phyloP scores from a whole-genome alignment of 1,284 basidiomycete genomes.

The Boletus smithii region DNA sequence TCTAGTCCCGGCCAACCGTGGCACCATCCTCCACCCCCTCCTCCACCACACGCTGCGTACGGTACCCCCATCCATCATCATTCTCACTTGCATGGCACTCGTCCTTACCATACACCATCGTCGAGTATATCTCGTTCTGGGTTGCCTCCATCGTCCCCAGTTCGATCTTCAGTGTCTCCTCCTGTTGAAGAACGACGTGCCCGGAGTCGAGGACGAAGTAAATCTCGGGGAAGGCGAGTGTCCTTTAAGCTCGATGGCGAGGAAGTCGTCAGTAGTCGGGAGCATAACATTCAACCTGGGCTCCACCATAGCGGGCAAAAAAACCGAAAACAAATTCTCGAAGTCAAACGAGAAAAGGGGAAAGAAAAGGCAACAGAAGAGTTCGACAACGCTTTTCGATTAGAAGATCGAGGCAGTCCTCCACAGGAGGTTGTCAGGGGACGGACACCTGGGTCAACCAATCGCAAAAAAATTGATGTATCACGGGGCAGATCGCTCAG shows the following conservation, averaged over 20 bases:
- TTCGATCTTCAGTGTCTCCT: constrained; percentile 19
- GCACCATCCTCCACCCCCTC: constrained; percentile 12
- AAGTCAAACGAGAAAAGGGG: constrained; percentile 15
- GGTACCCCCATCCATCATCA: constrained; percentile 16
- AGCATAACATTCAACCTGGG: constrained; percentile 10
- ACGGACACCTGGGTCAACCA: constrained; percentile 29
- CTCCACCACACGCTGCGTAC: constrained; percentile 9
- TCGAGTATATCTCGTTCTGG: constrained; percentile 19
- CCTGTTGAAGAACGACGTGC: constrained; percentile 18
- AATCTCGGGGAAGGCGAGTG: constrained; percentile 29
- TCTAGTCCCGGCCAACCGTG: constrained; percentile 21
- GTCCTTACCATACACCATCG: constrained; percentile 23
- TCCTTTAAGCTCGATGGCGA: constrained; percentile 29
- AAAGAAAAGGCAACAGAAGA: constrained; percentile 15
- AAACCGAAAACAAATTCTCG: constrained; percentile 9
- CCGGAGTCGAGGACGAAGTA: constrained; percentile 22
- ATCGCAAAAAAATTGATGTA: constrained; percentile 15
- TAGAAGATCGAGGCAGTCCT: constrained; percentile 17
- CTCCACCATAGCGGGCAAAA: constrained; percentile 8
- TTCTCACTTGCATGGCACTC: constrained; percentile 8
- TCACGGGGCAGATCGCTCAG: constrained; percentile 24
- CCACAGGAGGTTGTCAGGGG: constrained; percentile 18
- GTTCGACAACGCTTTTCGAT: constrained; percentile 3
- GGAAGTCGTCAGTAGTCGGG: constrained; percentile 1
- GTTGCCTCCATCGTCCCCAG: constrained; percentile 27